Conservation (phyloP, 2,329 filamentous ascomycete species). For the Botrytis paeoniae region DNA sequence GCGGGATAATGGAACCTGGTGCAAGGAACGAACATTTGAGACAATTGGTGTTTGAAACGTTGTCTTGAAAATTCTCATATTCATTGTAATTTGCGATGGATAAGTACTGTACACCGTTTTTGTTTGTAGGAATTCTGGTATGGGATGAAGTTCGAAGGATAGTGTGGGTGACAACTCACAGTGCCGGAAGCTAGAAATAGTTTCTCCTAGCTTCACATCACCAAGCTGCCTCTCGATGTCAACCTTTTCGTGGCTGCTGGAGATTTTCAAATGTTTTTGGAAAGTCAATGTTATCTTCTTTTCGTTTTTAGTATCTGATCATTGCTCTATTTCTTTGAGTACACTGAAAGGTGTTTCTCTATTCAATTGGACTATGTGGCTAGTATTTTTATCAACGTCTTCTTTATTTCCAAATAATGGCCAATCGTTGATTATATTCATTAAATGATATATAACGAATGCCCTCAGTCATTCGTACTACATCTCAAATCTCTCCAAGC, state of each 20-base stretch:
- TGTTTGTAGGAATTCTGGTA: not conserved
- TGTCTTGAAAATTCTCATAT: not conserved
- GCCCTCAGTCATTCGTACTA: not conserved
- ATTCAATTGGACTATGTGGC: not conserved
- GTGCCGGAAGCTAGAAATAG: not conserved
- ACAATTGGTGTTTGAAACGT: not conserved
- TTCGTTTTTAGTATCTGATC: not conserved
- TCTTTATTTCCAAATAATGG: not conserved
- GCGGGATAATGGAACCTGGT: not conserved
- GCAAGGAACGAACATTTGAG: not conserved
- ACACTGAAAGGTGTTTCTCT: fast-evolving
- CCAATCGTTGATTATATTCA: not conserved
- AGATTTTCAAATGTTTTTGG: not conserved
- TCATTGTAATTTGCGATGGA: not conserved
- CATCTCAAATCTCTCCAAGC: not conserved
- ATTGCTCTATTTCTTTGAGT: not conserved
- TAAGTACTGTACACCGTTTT: not conserved
- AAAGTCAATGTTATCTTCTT: not conserved
- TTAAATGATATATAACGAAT: not conserved
- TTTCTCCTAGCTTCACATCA: not conserved
- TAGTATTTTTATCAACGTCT: too few species aligned
- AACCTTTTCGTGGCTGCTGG: not conserved
- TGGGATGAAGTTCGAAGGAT: not conserved
- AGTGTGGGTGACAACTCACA: not conserved
- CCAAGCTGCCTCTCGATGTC: not conserved